Percentiles rank a stretch among this genome's conserved stretches.
Evolutionary conservation across 257 asterid genomes (phyloP).

Genomic region (Capsicum chinense): DNA sequence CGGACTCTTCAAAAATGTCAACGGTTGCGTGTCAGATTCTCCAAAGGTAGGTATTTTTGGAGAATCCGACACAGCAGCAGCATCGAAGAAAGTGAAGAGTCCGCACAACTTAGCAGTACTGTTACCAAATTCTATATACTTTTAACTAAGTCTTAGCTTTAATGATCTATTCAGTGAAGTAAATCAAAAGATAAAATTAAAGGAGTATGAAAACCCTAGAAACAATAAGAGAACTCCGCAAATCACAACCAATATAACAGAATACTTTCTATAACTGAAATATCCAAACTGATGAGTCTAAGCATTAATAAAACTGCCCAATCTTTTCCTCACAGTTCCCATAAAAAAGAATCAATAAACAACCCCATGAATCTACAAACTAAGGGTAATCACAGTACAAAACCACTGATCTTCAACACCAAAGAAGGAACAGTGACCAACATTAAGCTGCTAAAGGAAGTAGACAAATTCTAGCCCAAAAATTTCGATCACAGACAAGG

Average conservation of each 20-base stretch:
- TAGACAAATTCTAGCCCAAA: neutral
- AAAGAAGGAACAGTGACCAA: neutral
- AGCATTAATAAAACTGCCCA: neutral
- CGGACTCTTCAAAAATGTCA: too few relatives aligned
- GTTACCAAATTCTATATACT: neutral
- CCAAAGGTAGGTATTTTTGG: too few relatives aligned
- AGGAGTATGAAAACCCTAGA: neutral
- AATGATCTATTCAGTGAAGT: neutral
- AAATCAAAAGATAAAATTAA: constrained; percentile 13
- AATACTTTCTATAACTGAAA: neutral
- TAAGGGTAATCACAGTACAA: too few relatives aligned
- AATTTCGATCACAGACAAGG: neutral
- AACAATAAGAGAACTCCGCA: neutral
- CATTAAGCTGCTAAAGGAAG: neutral
- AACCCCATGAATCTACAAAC: neutral
- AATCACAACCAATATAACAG: neutral
- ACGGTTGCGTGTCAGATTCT: too few relatives aligned
- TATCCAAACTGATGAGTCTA: neutral
- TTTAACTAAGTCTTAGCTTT: neutral
- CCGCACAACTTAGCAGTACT: too few relatives aligned
- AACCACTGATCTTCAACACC: too few relatives aligned
- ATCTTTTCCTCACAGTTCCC: neutral
- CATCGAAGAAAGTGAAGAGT: too few relatives aligned
- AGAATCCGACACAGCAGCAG: too few relatives aligned
- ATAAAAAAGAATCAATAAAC: neutral